Percentiles rank a stretch among this genome's conserved stretches.
phyloP scores from a whole-genome alignment of 352 stramenopile species.

The Thraustochytrium sp. region DNA sequence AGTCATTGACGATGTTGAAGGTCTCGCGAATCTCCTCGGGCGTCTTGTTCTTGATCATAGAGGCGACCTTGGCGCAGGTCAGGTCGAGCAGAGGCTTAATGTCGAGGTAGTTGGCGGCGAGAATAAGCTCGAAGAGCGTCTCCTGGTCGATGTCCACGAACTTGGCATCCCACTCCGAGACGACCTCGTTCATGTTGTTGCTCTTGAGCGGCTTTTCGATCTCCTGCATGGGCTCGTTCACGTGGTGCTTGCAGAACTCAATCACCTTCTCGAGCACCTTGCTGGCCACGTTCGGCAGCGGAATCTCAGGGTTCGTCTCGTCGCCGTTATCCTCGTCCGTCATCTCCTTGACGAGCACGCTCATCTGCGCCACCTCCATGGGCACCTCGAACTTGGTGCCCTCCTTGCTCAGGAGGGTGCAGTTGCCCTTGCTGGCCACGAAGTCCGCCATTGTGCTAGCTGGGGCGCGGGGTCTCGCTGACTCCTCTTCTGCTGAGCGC shows the following conservation, averaged over 20 bases:
- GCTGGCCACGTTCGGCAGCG: constrained; percentile 47
- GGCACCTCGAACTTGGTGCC: constrained; percentile 21
- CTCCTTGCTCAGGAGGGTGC: constrained; percentile 38
- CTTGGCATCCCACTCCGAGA: constrained; percentile 98
- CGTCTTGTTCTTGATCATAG: constrained; percentile 64
- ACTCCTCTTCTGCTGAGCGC: too few relatives aligned
- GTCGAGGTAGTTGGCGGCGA: constrained; percentile 97
- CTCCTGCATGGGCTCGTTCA: constrained; percentile 91
- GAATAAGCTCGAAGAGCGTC: constrained; percentile 98
- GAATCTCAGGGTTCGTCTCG: constrained; percentile 45
- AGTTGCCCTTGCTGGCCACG: constrained; percentile 12
- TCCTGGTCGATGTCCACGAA: constrained; percentile 99
- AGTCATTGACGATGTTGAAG: constrained; percentile 99
- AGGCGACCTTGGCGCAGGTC: constrained; percentile 78
- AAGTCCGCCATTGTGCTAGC: constrained; percentile 11
- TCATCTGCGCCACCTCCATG: not conserved
- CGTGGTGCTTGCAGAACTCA: constrained; percentile 66
- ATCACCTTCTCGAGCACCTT: constrained; percentile 51
- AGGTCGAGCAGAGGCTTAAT: constrained; percentile 81
- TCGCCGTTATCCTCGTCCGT: constrained; percentile 41
- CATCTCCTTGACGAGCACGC: constrained; percentile 45
- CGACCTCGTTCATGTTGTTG: constrained; percentile 95
- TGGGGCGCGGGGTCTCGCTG: too few relatives aligned
- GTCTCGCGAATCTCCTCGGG: constrained; percentile 98
- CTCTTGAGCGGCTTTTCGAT: constrained; percentile 99